Conservation (phyloP, 1,139 yeast species). For the Debaryomycetaceae sp. region DNA sequence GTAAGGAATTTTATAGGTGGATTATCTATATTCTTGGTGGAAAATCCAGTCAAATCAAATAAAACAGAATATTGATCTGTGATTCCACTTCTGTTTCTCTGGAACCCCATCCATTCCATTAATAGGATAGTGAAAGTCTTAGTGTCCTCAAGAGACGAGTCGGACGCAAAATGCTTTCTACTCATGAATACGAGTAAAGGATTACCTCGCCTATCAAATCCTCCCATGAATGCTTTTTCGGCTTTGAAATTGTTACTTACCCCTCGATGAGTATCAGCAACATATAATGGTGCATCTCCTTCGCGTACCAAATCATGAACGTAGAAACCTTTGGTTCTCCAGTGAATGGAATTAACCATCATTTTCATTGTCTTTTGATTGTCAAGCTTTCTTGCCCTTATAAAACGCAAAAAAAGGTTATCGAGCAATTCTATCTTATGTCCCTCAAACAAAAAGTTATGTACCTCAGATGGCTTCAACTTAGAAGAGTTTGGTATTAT, state of each 20-base stretch:
- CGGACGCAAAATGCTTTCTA: slow-evolving; percentile 66
- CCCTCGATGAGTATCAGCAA: slow-evolving; percentile 29
- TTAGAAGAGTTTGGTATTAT: slow-evolving; percentile 29
- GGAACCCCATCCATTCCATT: slow-evolving; percentile 68
- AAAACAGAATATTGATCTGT: slow-evolving; percentile 69
- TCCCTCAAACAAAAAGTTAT: slow-evolving; percentile 45
- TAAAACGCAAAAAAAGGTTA: slow-evolving; percentile 58
- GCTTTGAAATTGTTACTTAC: slow-evolving; percentile 48
- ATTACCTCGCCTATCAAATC: slow-evolving; percentile 59
- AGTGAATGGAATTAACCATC: slow-evolving; percentile 62
- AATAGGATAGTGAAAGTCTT: slow-evolving; percentile 61
- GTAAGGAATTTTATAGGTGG: slow-evolving; percentile 76
- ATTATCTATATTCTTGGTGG: slow-evolving; percentile 80
- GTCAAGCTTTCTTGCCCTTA: slow-evolving; percentile 75
- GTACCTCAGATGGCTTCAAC: slow-evolving; percentile 25
- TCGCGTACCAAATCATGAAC: slow-evolving; percentile 56
- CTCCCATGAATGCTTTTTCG: slow-evolving; percentile 65
- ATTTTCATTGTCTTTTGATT: slow-evolving; percentile 59
- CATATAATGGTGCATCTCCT: slow-evolving; percentile 50
- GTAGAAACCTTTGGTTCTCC: slow-evolving; percentile 59
- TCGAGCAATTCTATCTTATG: slow-evolving; percentile 73
- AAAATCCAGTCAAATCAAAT: slow-evolving; percentile 73
- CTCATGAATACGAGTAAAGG: slow-evolving; percentile 74
- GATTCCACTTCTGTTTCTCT: slow-evolving; percentile 45
- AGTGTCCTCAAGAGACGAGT: slow-evolving; percentile 65